Conservation (phyloP, 441 rosid species). For the Brassica hybrid region DNA sequence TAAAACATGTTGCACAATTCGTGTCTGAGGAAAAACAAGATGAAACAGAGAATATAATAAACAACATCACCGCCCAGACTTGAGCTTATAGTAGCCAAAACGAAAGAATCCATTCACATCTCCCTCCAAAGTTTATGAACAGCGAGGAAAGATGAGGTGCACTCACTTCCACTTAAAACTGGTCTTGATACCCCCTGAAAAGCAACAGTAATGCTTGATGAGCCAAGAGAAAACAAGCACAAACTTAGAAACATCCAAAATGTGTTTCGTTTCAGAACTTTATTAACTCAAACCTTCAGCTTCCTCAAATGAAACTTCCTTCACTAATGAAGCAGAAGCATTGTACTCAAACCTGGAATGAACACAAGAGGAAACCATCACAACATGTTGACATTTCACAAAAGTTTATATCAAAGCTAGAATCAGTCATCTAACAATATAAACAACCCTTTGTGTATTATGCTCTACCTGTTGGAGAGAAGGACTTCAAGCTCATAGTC, state of each 20-base stretch:
- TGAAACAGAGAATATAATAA: constrained; percentile 20
- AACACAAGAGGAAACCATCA: constrained; percentile 17
- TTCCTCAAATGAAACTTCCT: constrained; percentile 83
- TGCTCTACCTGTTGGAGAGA: constrained; percentile 74
- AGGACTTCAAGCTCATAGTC: constrained; percentile 78
- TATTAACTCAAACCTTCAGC: constrained; percentile 62
- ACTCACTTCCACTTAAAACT: constrained; percentile 61
- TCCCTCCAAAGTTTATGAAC: constrained; percentile 36
- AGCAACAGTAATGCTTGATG: constrained; percentile 31
- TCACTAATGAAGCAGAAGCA: constrained; percentile 78
- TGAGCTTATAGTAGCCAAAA: constrained; percentile 10
- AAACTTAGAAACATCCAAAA: constrained; percentile 7
- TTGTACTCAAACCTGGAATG: constrained; percentile 71
- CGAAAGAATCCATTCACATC: constrained; percentile 37
- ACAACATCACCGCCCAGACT: constrained; percentile 32
- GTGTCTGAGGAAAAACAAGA: background rate
- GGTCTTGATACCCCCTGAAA: constrained; percentile 82
- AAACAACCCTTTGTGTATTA: background rate
- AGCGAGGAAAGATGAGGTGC: constrained; percentile 20
- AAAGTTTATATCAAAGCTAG: background rate
- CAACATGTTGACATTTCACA: background rate
- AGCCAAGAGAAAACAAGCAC: constrained; percentile 29
- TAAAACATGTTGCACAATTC: background rate
- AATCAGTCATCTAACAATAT: background rate
- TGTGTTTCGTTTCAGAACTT: background rate